phyloP scores from a whole-genome alignment of 2,329 filamentous ascomycete genomes.

The Colletotrichum salicis region DNA sequence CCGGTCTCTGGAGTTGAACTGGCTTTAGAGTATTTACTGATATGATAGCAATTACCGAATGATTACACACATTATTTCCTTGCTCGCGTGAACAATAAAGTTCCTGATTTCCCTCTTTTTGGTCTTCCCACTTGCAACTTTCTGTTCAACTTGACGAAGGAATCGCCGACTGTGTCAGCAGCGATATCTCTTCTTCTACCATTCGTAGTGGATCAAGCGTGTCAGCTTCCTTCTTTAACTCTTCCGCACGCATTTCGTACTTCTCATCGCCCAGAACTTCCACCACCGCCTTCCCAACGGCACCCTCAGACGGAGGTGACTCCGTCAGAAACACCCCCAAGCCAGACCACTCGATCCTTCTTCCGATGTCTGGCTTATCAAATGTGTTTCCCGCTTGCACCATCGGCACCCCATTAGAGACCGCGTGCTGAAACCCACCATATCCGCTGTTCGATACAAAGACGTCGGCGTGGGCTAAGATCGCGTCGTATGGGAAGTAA shows the following conservation, averaged over 20 bases:
- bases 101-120: too few relatives aligned
- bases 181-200: conserved; percentile 14
- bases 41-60: too few relatives aligned
- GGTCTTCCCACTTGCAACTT: rapidly evolving
- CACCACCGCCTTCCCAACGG: conserved; percentile 35
- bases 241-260: conserved; percentile 37
- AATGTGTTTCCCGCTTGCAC: conserved; percentile 55
- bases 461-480: conserved; percentile 55
- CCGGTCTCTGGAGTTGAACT: too few relatives aligned
- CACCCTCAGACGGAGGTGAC: conserved; percentile 41
- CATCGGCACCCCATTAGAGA: conserved; percentile 58
- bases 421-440: conserved; percentile 56
- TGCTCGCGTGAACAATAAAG: too few relatives aligned
- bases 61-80: too few relatives aligned
- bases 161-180: not conserved
- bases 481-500: conserved; percentile 59
- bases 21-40: too few relatives aligned
- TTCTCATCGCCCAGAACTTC: conserved; percentile 34
- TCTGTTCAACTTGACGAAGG: not conserved
- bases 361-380: conserved; percentile 47
- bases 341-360: conserved; percentile 38
- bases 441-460: conserved; percentile 62
- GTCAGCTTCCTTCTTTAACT: conserved; percentile 36
- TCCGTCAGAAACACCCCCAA: conserved; percentile 38
- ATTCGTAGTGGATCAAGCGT: not conserved